These are phyloP conservation scores for Podospora bellae-mahoneyi DNA, from an alignment of 495 filamentous ascomycete genomes.

Conservation along the genomic window DNA sequence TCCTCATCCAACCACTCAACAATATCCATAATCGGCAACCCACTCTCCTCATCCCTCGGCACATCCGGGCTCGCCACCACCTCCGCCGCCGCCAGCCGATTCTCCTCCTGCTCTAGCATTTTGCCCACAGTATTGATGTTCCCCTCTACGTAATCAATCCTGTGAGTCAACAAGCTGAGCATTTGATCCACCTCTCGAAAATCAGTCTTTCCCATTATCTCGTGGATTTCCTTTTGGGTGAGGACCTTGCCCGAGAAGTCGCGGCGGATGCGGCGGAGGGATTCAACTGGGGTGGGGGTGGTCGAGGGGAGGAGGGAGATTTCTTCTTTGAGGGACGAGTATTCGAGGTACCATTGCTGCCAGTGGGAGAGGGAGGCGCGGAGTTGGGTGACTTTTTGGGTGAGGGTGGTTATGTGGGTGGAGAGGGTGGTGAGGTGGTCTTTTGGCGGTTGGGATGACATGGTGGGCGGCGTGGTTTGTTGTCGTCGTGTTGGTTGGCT, in stretches of 20 bases:
- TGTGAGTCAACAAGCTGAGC: conserved; percentile 63
- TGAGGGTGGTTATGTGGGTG: conserved; percentile 73
- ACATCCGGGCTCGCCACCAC: conserved; percentile 47
- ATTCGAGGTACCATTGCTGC: conserved; percentile 87
- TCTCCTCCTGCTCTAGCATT: conserved; percentile 63
- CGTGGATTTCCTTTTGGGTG: conserved; percentile 56
- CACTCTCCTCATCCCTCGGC: conserved; percentile 57
- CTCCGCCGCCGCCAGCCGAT: conserved; percentile 55
- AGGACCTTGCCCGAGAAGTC: conserved; percentile 45
- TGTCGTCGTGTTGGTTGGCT: too few species aligned
- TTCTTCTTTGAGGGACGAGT: conserved; percentile 81
- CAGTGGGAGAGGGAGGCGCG: conserved; percentile 76
- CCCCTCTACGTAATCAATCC: conserved; percentile 83
- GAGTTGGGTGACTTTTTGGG: conserved; percentile 71
- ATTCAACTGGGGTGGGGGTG: conserved; percentile 54
- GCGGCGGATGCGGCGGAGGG: conserved; percentile 38
- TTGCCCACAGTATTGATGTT: conserved; percentile 71
- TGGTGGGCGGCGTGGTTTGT: too few species aligned
- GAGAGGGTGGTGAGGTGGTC: conserved; percentile 59
- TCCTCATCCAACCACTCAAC: conserved; percentile 89
- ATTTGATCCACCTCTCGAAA: conserved; percentile 56
- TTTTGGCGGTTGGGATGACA: conserved; percentile 22
- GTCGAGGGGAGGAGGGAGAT: conserved; percentile 47
- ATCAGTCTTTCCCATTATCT: conserved; percentile 58
- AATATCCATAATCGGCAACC: conserved; percentile 77